Base-by-base conservation (phyloP, 75 land plant genomes). In the Pinus tabuliformis region DNA sequence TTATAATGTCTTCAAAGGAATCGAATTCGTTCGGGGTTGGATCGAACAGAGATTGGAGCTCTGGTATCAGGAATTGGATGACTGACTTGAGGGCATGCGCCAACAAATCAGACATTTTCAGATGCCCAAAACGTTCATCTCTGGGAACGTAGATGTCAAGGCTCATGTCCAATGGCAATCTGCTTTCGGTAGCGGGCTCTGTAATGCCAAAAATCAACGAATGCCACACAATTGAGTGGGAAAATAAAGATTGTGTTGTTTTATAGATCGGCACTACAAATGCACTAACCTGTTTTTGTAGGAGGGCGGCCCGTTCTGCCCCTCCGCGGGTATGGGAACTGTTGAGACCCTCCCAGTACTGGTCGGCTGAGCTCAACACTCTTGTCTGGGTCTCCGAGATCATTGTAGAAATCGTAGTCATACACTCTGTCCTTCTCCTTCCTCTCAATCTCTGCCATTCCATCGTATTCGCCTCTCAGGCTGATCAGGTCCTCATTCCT, bases 121-220 rank as follows among this genome's bases (percentile, higher is more conserved):
- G 21, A 59, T 84, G 93, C 58, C 89, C 85, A 74, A 93, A 96
- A 16, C 83, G 63, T 77, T 96, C 99, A 70, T 96, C 99, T 26
- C 92, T 83, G 4, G 99, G 99, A 11, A 94, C 91, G 77, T 96
- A 96, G 63, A 91, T 81, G 79, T 82, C 59, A 3, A 89, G 59
- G 57, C 76, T 76, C 70, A 30, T 5, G 9, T 2, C 12, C 8
- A 84, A 73, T 12, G 78, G 73, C 76, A 89, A 18, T 59, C 90
- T 33, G 33, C 33, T 33, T 33, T 33, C 33, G 33, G 33, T 33
- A 33, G 33, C 33, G 33, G 33, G 33, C 2, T 33, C 33, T 33
- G 33, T 33, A 33, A 33, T 33, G 33, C 33, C 33, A 33, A 33
- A 6, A 45, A 45, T 88, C 72, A 87, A 62, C 2, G 75, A 65